Evolutionary conservation across 1,139 yeast genomes (phyloP).

Genomic region (Blastobotrys serpentis): DNA sequence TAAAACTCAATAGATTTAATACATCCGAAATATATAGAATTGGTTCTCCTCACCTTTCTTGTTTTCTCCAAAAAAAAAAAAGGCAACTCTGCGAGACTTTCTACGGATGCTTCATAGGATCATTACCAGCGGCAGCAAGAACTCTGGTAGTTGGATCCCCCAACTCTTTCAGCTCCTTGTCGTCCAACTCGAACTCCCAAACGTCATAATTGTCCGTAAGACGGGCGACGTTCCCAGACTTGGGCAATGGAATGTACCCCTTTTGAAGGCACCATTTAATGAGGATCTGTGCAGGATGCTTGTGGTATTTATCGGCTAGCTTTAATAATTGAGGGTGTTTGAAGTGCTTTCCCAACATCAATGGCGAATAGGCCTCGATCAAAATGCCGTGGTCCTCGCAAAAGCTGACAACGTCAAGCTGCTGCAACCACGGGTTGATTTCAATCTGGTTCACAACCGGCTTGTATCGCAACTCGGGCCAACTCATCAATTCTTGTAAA

Average conservation of each 20-base stretch:
- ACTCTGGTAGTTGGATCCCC: constrained; percentile 31
- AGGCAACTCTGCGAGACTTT: too few relatives aligned
- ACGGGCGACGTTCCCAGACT: constrained; percentile 56
- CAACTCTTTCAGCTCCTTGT: constrained; percentile 35
- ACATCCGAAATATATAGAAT: too few relatives aligned
- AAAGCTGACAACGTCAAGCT: constrained; percentile 61
- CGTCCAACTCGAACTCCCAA: constrained; percentile 49
- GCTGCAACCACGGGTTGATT: constrained; percentile 86
- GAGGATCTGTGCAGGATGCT: constrained; percentile 46
- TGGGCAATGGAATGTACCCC: constrained; percentile 65
- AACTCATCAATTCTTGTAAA: constrained; percentile 68
- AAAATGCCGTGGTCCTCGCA: constrained; percentile 60
- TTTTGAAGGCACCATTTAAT: constrained; percentile 44
- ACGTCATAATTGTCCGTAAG: constrained; percentile 48
- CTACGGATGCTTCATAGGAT: constrained; percentile 4
- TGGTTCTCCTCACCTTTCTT: too few relatives aligned
- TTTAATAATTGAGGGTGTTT: constrained; percentile 49
- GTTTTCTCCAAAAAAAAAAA: too few relatives aligned
- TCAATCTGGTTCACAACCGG: constrained; percentile 86
- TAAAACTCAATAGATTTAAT: too few relatives aligned
- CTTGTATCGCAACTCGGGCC: constrained; percentile 56
- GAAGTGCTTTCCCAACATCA: constrained; percentile 58
- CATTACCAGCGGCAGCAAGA: constrained; percentile 4
- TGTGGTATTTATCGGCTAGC: constrained; percentile 42
- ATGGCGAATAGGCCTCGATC: constrained; percentile 79